Percentiles rank a stretch among this genome's conserved stretches.
Conservation (phyloP, 2,329 filamentous ascomycete species). For the Fusarium euwallaceae region DNA sequence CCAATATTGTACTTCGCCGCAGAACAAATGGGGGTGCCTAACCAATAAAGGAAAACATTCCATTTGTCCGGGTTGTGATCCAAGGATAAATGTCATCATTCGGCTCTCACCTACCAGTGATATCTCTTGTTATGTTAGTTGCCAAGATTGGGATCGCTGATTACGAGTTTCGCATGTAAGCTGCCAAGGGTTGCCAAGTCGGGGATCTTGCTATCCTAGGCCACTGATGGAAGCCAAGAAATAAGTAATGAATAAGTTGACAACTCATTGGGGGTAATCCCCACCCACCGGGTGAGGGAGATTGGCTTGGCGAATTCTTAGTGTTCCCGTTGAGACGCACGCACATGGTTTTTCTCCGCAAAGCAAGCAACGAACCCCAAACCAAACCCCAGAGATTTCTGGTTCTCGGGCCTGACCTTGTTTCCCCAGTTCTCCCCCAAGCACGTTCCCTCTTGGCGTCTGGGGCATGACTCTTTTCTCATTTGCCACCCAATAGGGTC, state of each 20-base stretch:
- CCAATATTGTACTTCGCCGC: background rate
- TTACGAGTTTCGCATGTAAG: conserved; percentile 3
- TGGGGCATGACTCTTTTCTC: conserved; percentile 6
- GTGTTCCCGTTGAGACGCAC: background rate
- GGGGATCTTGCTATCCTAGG: background rate
- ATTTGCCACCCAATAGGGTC: background rate
- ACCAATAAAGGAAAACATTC: conserved; percentile 1
- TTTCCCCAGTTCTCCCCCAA: conserved; percentile 8
- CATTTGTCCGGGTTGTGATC: background rate
- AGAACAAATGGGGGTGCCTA: background rate
- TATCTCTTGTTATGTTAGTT: background rate
- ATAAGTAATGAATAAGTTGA: background rate
- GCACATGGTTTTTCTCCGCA: conserved; percentile 3
- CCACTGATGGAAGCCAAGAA: conserved; percentile 1
- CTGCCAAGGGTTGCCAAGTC: conserved; percentile 7
- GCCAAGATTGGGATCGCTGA: conserved; percentile 9
- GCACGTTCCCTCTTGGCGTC: conserved; percentile 2
- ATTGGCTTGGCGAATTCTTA: background rate
- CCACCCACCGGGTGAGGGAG: background rate
- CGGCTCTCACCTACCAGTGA: conserved; percentile 2
- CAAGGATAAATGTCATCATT: conserved; percentile 2
- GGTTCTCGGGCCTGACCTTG: background rate
- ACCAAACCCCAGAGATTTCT: background rate
- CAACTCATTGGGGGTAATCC: background rate
- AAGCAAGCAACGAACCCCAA: background rate